Conservation (phyloP, 495 filamentous ascomycete species). For the Annulohypoxylon nitens region DNA sequence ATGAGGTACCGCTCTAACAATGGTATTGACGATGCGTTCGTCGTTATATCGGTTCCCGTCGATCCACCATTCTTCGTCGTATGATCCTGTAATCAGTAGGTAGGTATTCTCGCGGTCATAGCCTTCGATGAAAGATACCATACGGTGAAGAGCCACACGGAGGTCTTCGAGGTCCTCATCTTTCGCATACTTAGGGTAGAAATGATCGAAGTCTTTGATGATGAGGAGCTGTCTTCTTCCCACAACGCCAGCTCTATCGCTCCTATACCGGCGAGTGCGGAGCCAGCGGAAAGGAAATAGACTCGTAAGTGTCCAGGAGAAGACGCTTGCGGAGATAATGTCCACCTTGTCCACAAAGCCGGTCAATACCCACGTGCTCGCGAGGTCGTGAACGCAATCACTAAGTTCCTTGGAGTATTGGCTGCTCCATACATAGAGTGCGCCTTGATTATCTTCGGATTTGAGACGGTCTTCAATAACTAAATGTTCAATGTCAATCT, state of each 20-base stretch:
- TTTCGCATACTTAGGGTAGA: neutral
- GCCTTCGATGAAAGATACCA: slow-evolving; percentile 6
- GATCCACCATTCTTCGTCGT: slow-evolving; percentile 11
- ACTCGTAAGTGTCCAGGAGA: slow-evolving; percentile 15
- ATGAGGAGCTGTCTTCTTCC: slow-evolving; percentile 8
- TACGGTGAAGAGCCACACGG: neutral
- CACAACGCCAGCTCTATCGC: neutral
- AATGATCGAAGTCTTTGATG: slow-evolving; percentile 9
- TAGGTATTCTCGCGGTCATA: slow-evolving; percentile 1
- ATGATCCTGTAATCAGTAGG: slow-evolving; percentile 2
- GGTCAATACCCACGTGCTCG: slow-evolving; percentile 2
- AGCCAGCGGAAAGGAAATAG: slow-evolving; percentile 5
- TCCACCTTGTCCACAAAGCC: slow-evolving; percentile 9
- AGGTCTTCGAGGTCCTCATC: slow-evolving; percentile 15
- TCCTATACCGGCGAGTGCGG: slow-evolving; percentile 1
- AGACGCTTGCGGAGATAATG: slow-evolving; percentile 1
- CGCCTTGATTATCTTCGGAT: slow-evolving; percentile 3
- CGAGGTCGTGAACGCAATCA: slow-evolving; percentile 8
- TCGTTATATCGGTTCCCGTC: slow-evolving; percentile 10
- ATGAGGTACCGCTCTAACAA: slow-evolving; percentile 7
- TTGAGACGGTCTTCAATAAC: slow-evolving; percentile 15
- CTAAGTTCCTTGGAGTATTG: slow-evolving; percentile 13
- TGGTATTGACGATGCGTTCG: neutral
- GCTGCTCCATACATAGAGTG: slow-evolving; percentile 14
- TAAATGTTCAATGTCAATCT: slow-evolving; percentile 16